Evolutionary conservation across 2,329 filamentous ascomycete genomes (phyloP).

Genomic region (Acrodontium crateriforme): DNA sequence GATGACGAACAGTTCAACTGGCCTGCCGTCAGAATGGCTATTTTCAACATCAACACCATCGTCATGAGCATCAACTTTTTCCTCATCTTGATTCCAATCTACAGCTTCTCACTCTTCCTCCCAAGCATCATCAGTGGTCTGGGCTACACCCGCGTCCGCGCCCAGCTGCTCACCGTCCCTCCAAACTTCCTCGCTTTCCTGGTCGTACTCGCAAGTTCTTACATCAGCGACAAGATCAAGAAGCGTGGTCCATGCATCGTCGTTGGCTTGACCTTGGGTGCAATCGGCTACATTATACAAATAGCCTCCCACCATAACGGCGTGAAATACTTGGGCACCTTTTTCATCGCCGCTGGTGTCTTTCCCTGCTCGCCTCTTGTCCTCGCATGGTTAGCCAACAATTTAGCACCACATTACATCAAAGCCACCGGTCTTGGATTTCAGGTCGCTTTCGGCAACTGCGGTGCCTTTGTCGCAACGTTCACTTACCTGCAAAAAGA

Average conservation of each 20-base stretch:
- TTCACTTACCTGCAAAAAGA: slow-evolving; percentile 32
- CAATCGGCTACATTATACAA: slow-evolving; percentile 29
- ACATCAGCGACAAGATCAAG: slow-evolving; percentile 18
- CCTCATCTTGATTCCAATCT: slow-evolving; percentile 23
- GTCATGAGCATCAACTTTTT: slow-evolving; percentile 22
- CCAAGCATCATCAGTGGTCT: slow-evolving; percentile 32
- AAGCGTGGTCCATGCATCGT: slow-evolving; percentile 22
- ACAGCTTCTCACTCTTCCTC: slow-evolving; percentile 34
- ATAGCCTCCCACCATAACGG: slow-evolving; percentile 18
- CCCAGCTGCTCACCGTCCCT: slow-evolving; percentile 27
- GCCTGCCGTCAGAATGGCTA: slow-evolving; percentile 18
- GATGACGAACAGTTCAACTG: slow-evolving; percentile 22
- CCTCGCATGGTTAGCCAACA: slow-evolving; percentile 30
- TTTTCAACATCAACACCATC: slow-evolving; percentile 23
- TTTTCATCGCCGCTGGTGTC: slow-evolving; percentile 23
- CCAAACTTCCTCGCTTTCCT: slow-evolving; percentile 23
- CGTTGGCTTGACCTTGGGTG: slow-evolving; percentile 14
- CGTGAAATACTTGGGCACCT: slow-evolving; percentile 27
- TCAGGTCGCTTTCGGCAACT: slow-evolving; percentile 29
- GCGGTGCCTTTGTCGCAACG: slow-evolving; percentile 31
- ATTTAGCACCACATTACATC: slow-evolving; percentile 31
- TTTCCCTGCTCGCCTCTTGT: slow-evolving; percentile 21
- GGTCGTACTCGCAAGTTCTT: slow-evolving; percentile 13
- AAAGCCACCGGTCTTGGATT: slow-evolving; percentile 30
- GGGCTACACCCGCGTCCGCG: slow-evolving; percentile 27